Evolutionary conservation across 2,329 filamentous ascomycete species (phyloP).

Genomic region (Aspergillus caelatus): DNA sequence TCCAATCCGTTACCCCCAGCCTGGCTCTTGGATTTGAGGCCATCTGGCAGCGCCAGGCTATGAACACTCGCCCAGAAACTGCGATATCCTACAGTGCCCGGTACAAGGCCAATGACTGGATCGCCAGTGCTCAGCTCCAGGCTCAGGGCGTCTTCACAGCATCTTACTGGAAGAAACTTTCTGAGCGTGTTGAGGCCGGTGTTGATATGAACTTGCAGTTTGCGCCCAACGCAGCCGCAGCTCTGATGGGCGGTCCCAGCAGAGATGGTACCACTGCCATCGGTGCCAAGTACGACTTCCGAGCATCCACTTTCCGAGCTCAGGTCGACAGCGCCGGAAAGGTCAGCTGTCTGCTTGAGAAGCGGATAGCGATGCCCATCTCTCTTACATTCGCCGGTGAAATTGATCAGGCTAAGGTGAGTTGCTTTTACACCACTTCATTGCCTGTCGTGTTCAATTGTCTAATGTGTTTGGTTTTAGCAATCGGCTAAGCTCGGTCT

Average conservation of each 20-base stretch:
- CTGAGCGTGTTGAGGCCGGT: slow-evolving; percentile 94
- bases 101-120: slow-evolving; percentile 92
- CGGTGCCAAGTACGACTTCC: slow-evolving; percentile 98
- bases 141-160: slow-evolving; percentile 85
- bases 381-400: slow-evolving; percentile 94
- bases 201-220: slow-evolving; percentile 92
- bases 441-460: slow-evolving; percentile 10
- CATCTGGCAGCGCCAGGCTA: slow-evolving; percentile 86
- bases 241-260: slow-evolving; percentile 74
- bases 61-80: slow-evolving; percentile 86
- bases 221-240: slow-evolving; percentile 63
- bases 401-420: slow-evolving; percentile 92
- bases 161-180: slow-evolving; percentile 90
- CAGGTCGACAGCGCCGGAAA: slow-evolving; percentile 96
- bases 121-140: slow-evolving; percentile 86
- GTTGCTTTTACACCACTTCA: slow-evolving; percentile 38
- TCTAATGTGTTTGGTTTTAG: slow-evolving; percentile 52
- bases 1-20: slow-evolving; percentile 87
- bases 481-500: slow-evolving; percentile 94
- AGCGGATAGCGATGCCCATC: slow-evolving; percentile 90
- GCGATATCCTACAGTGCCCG: slow-evolving; percentile 85
- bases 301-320: slow-evolving; percentile 90
- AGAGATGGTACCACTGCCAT: slow-evolving; percentile 90
- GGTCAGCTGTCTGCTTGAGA: slow-evolving; percentile 89
- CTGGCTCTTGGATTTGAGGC: slow-evolving; percentile 88